These are phyloP conservation scores for Fusarium globosum DNA, from an alignment of 2,329 filamentous ascomycete species.

Conservation along the genomic window DNA sequence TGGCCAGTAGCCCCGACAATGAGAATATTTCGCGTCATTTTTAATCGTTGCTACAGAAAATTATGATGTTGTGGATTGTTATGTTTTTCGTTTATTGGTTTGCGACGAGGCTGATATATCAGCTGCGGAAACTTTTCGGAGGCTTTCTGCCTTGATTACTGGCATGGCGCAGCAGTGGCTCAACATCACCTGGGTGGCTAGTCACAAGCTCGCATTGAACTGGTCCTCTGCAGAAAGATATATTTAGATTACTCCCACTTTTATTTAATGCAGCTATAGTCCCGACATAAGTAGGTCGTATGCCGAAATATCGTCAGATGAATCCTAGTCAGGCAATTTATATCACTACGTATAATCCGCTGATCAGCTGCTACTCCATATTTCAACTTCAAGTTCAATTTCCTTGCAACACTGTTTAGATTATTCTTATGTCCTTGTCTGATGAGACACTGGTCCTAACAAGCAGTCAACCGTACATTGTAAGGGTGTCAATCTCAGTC, in stretches of 20 bases:
- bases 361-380: neutral
- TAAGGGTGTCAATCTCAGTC: no score
- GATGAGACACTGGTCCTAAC: neutral
- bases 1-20: constrained; percentile 32
- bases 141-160: neutral
- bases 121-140: neutral
- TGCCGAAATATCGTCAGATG: neutral
- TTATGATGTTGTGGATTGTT: rapidly evolving
- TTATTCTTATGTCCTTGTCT: neutral
- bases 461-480: no score
- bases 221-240: rapidly evolving
- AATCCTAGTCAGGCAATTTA: neutral
- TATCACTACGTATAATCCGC: neutral
- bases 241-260: neutral
- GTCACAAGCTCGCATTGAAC: neutral
- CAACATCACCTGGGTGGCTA: neutral
- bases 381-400: neutral
- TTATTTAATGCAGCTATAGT: no score
- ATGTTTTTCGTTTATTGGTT: neutral
- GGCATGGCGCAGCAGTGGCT: neutral
- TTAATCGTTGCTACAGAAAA: neutral
- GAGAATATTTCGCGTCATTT: constrained; percentile 20
- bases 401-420: no score
- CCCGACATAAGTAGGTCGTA: neutral
- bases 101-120: neutral